Evolutionary conservation across 139 green algal species (phyloP), one percentile per base, ranked within the genome.

Genomic region (Tetraselmis striata): DNA sequence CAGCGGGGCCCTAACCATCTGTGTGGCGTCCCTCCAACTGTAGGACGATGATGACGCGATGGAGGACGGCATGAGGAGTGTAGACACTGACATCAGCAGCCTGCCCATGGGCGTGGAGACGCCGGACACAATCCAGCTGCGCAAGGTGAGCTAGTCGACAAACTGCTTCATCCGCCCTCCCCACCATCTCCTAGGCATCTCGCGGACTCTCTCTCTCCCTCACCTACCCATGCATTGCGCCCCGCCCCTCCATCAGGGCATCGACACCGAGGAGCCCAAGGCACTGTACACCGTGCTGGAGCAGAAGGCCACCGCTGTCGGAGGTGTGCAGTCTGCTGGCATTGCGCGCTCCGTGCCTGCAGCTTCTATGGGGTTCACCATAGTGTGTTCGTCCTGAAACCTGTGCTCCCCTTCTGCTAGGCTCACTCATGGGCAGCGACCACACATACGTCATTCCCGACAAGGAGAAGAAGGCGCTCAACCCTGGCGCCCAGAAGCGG

Each of bases 361-460:
- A 1, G 84, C n/a, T n/a, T n/a, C n/a, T n/a, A n/a, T n/a, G n/a
- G n/a, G n/a, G n/a, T n/a, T n/a, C n/a, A n/a, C n/a, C n/a, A n/a
- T n/a, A n/a, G n/a, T n/a, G n/a, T n/a, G n/a, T n/a, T n/a, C n/a
- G n/a, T n/a, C n/a, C n/a, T n/a, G n/a, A n/a, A n/a, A n/a, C n/a
- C n/a, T n/a, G n/a, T n/a, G n/a, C n/a, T n/a, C n/a, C n/a, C n/a
- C n/a, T n/a, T n/a, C n/a, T n/a, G n/a, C 29, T 76, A 0, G 77
- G 77, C 32, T 85, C 79, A 2, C 87, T 99, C 78, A 93, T 97
- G 87, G 95, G 92, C 78, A 94, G 84, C 26, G 93, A 97, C 76
- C 95, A 99, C 86, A 93, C 93, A 32, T 99, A 98, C 80, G 92
- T 96, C 80, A 89, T 98, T 1, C 94, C 95, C 1, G 76, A 29